These are phyloP conservation scores for Rhododendron vialii DNA, from an alignment of 148 eudicot species.

Conservation along the genomic window DNA sequence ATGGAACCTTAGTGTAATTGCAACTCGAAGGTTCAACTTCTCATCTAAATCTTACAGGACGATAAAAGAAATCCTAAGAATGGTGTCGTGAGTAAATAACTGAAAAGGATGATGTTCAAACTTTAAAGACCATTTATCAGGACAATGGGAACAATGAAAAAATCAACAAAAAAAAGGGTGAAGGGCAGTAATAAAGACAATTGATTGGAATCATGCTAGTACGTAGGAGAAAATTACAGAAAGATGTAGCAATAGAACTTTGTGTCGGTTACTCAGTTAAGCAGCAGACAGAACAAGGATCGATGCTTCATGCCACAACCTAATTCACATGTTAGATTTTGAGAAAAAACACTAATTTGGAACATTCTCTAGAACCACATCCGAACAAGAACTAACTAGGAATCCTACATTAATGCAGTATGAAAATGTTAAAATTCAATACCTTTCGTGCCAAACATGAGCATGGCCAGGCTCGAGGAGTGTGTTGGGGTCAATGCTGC, in stretches of 20 bases:
- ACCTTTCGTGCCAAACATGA: conserved; percentile 97
- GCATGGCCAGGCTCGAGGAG: conserved; percentile 83
- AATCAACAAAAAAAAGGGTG: background rate
- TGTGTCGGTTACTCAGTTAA: background rate
- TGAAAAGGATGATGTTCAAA: background rate
- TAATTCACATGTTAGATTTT: background rate
- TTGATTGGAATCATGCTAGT: background rate
- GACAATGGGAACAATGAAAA: background rate
- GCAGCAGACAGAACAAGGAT: background rate
- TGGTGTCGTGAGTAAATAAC: background rate
- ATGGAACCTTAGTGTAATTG: background rate
- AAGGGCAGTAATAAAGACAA: background rate
- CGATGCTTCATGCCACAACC: background rate
- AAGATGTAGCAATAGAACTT: background rate
- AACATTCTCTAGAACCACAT: background rate
- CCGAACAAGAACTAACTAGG: background rate
- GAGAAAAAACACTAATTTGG: background rate
- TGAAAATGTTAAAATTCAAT: background rate
- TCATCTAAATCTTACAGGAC: background rate
- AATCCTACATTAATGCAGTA: background rate
- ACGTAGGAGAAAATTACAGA: background rate
- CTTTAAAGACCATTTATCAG: background rate
- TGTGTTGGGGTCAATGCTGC: conserved; percentile 79
- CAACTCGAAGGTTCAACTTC: background rate
- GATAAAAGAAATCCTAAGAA: background rate